phyloP scores from a whole-genome alignment of 2,329 filamentous ascomycete genomes.

The Daldinia sp. region DNA sequence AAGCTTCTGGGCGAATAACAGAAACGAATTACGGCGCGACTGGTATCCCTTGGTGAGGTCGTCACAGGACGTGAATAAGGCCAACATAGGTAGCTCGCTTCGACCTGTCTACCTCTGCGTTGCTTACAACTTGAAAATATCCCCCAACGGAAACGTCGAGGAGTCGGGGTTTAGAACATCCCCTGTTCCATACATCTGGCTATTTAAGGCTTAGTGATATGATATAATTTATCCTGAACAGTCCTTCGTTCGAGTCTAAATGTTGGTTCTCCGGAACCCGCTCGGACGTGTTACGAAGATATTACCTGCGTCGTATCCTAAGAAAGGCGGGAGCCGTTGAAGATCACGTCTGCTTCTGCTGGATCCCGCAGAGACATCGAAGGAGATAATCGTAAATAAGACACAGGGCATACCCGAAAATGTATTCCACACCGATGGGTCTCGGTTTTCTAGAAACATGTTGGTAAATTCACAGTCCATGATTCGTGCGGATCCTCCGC shows the following conservation, averaged over 20 bases:
- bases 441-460: background rate
- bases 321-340: constrained; percentile 12
- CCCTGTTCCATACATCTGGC: no score
- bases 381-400: background rate
- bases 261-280: background rate
- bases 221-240: background rate
- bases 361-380: background rate
- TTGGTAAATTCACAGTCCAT: constrained; percentile 5
- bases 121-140: background rate
- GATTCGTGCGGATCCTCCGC: constrained; percentile 30
- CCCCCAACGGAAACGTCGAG: background rate
- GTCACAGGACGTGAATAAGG: no score
- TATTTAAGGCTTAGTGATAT: background rate
- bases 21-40: background rate
- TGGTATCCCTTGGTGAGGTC: no score
- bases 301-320: background rate
- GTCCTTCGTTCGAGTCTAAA: background rate
- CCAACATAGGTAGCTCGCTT: background rate
- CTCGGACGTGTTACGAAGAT: background rate
- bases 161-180: background rate
- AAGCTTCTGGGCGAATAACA: background rate
- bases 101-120: background rate
- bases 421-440: constrained; percentile 20
- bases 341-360: constrained; percentile 7
- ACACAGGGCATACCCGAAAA: constrained; percentile 2